Evolutionary conservation across 164 flowering plant species (phyloP), one percentile per base, ranked within the genome.

Genomic region (Amborella trichopoda): DNA sequence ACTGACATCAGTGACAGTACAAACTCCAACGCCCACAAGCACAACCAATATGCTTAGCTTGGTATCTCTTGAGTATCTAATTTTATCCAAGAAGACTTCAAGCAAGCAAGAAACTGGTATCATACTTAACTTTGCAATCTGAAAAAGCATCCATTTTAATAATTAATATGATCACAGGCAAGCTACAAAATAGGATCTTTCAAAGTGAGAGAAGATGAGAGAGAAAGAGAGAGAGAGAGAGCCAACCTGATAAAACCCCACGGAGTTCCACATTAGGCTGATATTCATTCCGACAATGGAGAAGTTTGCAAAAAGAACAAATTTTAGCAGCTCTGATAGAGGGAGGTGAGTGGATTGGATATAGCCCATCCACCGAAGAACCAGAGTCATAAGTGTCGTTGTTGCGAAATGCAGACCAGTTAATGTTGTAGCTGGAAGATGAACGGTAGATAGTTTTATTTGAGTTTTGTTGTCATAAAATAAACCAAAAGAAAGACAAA

Each of bases 81-180:
- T 61, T 37, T 78, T 76, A 30, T 55, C 60, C 47, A 55, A 24
- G 53, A 55, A 46, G 40, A 55, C 60, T 55, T 55, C 60, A 41
- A 55, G 26, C 17, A 55, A 32, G 25, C 60, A 55, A 33, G 60
- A 55, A 4, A 55, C 60, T 26, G 60, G 68, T 68, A 86, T 86
- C 96, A 86, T 86, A 67, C 82, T 86, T 61, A 86, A 69, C 77
- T 86, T 86, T 3, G 96, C 96, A 52, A 86, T 83, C 96, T 86
- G 76, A 30, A 1, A 54, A 44, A 12, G 8, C 14, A 38, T 16
- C 41, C 14, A 38, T 10, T 1, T 6, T 10, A 6, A 16, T 8
- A 37, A 37, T 37, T n/a, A 38, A 33, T 11, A 11, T 17, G 12
- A 33, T 33, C 37, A 9, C 16, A 38, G 20, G 21, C 11, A 22